Evolutionary conservation across 257 asterid species (phyloP).

Genomic region (Nyctanthes arbortristis): DNA sequence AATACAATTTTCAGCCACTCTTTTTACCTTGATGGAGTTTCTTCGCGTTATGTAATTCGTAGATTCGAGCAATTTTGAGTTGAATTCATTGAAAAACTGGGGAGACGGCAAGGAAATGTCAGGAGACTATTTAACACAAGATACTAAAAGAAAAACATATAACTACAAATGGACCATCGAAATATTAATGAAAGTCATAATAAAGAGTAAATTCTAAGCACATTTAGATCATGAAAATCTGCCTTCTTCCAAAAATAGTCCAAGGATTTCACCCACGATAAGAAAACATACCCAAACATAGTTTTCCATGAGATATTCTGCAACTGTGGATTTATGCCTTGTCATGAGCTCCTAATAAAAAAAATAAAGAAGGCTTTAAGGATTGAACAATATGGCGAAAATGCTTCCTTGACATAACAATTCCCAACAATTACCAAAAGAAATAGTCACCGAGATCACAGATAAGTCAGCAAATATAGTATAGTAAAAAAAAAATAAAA

Average conservation of each 20-base stretch:
- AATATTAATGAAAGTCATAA: background rate
- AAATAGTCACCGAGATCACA: too few species aligned
- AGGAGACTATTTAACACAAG: too few species aligned
- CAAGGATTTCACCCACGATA: too few species aligned
- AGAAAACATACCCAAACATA: slow-evolving; percentile 62
- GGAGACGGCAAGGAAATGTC: slow-evolving; percentile 1
- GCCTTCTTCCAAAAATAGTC: too few species aligned
- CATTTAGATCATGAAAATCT: too few species aligned
- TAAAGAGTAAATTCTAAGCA: background rate
- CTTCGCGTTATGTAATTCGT: slow-evolving; percentile 86
- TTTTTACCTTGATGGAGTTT: slow-evolving; percentile 75
- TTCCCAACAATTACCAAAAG: too few species aligned
- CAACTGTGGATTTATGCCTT: slow-evolving; percentile 88
- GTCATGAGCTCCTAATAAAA: slow-evolving; percentile 40
- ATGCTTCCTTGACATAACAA: too few species aligned
- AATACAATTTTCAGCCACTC: too few species aligned
- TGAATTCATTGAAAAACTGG: slow-evolving; percentile 83
- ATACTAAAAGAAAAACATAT: too few species aligned
- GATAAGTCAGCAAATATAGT: too few species aligned
- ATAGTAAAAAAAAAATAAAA: too few species aligned
- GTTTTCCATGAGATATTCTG: slow-evolving; percentile 70
- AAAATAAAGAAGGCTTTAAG: background rate
- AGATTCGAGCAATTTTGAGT: slow-evolving; percentile 81
- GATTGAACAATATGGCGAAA: background rate
- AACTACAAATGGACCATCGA: background rate